Percentiles rank a stretch among this genome's conserved stretches.
phyloP scores from a whole-genome alignment of 305 asterid genomes.

The Fraxinus albicans region DNA sequence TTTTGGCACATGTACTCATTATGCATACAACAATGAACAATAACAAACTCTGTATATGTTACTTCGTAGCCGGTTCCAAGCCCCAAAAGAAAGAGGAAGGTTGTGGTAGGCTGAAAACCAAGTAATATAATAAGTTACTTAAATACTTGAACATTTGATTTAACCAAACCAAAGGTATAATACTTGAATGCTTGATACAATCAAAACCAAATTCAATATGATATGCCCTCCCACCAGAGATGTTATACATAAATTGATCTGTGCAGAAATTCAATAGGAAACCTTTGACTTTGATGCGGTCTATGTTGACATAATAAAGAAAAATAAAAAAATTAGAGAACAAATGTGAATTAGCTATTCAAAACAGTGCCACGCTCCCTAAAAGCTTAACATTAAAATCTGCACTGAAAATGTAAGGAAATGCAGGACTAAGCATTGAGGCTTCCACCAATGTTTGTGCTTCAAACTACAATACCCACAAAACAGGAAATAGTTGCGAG shows the following conservation, averaged over 20 bases:
- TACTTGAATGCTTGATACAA: not conserved
- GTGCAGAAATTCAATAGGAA: not conserved
- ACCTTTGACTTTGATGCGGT: not conserved
- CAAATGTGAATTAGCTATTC: not conserved
- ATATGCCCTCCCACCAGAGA: not conserved
- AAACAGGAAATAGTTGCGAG: not conserved
- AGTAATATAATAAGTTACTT: not conserved
- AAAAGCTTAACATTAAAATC: not conserved
- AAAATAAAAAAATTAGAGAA: not conserved
- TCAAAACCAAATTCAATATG: not conserved
- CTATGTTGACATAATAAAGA: not conserved
- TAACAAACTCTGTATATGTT: not conserved
- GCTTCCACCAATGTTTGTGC: not conserved
- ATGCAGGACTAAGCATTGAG: slow-evolving; percentile 13
- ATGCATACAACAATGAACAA: not conserved
- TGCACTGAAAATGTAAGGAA: not conserved
- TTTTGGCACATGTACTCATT: not conserved
- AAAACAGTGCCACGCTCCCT: not conserved
- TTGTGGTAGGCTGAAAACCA: not conserved
- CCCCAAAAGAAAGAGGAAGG: not conserved
- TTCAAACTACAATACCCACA: slow-evolving; percentile 1
- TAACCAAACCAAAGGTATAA: not conserved
- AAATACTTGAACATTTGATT: not conserved
- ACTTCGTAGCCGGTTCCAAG: not conserved
- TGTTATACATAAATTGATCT: not conserved